Conservation (phyloP, 2,329 filamentous ascomycete species). For the Fusarium musae region DNA sequence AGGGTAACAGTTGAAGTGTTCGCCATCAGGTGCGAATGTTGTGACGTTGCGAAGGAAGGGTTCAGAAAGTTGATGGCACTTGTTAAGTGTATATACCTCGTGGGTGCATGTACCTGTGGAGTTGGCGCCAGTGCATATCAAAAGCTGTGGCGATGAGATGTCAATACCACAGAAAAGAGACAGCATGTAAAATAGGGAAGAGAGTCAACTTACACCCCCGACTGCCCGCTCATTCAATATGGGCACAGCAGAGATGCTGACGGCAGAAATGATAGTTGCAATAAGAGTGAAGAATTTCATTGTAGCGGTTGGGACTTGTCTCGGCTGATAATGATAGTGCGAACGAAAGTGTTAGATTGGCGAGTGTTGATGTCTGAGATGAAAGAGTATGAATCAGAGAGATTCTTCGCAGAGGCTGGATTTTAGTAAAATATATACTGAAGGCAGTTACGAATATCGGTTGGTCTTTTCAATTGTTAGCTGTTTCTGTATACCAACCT, state of each 20-base stretch:
- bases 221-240: constrained; percentile 54
- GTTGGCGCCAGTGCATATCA: constrained; percentile 63
- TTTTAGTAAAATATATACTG: not conserved
- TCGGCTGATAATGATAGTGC: not conserved
- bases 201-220: constrained; percentile 57
- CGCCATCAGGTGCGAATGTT: constrained; percentile 64
- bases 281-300: constrained; percentile 48
- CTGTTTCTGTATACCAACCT: constrained; percentile 30
- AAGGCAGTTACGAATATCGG: not conserved
- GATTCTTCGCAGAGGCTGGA: constrained; percentile 30
- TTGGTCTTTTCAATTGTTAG: not conserved
- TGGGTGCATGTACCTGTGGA: constrained; percentile 60
- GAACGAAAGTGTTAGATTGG: not conserved
- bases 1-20: constrained; percentile 61
- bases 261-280: constrained; percentile 34
- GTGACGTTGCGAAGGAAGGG: constrained; percentile 55
- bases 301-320: not conserved
- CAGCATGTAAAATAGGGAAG: not conserved
- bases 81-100: constrained; percentile 54
- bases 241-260: constrained; percentile 44
- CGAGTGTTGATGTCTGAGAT: constrained; percentile 8
- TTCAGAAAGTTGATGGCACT: constrained; percentile 58
- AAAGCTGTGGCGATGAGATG: constrained; percentile 50
- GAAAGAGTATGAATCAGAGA: constrained; percentile 14
- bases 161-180: not conserved